Percentiles rank a stretch among this genome's conserved stretches.
phyloP scores from a whole-genome alignment of 2,329 filamentous ascomycete species.

The Alternaria sp. region DNA sequence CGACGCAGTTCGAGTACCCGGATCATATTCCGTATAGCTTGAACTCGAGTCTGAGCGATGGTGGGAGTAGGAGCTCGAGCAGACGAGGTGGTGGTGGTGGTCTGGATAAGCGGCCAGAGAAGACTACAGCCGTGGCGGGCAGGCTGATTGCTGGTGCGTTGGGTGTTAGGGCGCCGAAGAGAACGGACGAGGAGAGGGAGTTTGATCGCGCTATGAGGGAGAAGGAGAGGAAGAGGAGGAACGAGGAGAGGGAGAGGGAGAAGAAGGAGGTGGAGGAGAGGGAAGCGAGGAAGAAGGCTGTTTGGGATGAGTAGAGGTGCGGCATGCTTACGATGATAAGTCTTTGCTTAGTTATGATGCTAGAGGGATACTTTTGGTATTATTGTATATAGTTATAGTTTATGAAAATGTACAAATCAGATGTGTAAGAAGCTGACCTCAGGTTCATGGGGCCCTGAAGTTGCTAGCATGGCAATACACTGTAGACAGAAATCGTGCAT shows the following conservation, averaged over 20 bases:
- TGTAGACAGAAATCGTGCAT: background rate
- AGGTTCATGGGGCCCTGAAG: background rate
- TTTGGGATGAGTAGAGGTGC: slow-evolving; percentile 74
- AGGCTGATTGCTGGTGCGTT: slow-evolving; percentile 89
- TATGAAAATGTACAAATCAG: slow-evolving; percentile 9
- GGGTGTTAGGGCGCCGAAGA: slow-evolving; percentile 79
- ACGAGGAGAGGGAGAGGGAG: slow-evolving; percentile 74
- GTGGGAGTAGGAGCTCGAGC: slow-evolving; percentile 19
- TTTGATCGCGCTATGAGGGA: slow-evolving; percentile 85
- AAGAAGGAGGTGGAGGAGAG: slow-evolving; percentile 68
- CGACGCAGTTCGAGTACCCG: slow-evolving; percentile 46
- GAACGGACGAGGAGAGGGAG: slow-evolving; percentile 86
- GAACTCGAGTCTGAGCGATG: slow-evolving; percentile 11
- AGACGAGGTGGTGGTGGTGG: slow-evolving; percentile 34
- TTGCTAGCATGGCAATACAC: background rate
- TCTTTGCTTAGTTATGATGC: background rate
- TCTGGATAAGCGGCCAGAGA: slow-evolving; percentile 72
- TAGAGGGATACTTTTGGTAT: background rate
- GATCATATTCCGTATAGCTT: slow-evolving; percentile 33
- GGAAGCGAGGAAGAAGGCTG: slow-evolving; percentile 79
- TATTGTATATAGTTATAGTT: slow-evolving; percentile 11
- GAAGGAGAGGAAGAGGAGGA: slow-evolving; percentile 80
- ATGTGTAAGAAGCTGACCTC: background rate
- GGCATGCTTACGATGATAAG: background rate
- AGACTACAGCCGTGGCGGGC: slow-evolving; percentile 89